These are phyloP conservation scores for Epichloe glyceriae DNA, from an alignment of 2,329 filamentous ascomycete species.

Conservation along the genomic window DNA sequence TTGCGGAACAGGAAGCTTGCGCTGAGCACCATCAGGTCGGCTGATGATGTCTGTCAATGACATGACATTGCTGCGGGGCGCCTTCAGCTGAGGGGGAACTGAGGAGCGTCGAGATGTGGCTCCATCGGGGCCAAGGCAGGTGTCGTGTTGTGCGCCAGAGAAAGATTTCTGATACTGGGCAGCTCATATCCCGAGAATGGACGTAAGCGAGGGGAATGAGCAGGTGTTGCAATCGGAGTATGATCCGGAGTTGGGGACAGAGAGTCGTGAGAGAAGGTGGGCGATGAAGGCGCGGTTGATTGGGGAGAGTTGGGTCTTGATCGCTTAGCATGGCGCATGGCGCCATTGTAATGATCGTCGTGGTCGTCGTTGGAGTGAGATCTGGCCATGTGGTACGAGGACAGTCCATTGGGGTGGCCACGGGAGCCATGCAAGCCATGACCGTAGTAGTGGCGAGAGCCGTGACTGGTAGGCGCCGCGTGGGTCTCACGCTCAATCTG, in stretches of 20 bases:
- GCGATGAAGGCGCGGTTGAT: constrained; percentile 89
- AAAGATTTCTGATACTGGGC: constrained; percentile 63
- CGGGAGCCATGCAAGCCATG: constrained; percentile 36
- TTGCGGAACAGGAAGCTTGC: constrained; percentile 84
- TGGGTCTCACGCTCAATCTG: constrained; percentile 48
- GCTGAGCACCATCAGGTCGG: constrained; percentile 70
- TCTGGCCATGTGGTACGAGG: constrained; percentile 88
- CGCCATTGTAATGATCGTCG: constrained; percentile 62
- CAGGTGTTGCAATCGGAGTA: constrained; percentile 94
- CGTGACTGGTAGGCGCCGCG: constrained; percentile 27
- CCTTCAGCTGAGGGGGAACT: constrained; percentile 34
- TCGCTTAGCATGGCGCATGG: constrained; percentile 64
- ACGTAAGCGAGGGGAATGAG: constrained; percentile 82
- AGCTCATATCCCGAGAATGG: constrained; percentile 69
- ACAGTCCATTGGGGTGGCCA: constrained; percentile 60
- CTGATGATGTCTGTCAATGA: constrained; percentile 89
- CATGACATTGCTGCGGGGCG: constrained; percentile 49
- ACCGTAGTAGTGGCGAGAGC: constrained; percentile 38
- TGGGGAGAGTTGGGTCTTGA: constrained; percentile 89
- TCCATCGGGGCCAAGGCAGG: constrained; percentile 47
- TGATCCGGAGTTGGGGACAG: constrained; percentile 92
- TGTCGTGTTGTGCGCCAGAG: constrained; percentile 37
- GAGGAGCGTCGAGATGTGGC: constrained; percentile 35
- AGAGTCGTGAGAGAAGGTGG: constrained; percentile 92
- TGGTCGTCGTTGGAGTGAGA: constrained; percentile 67